Percentiles rank a stretch among this genome's conserved stretches.
Conservation (phyloP, 2,329 filamentous ascomycete species). For the Tolypocladium capitatum region DNA sequence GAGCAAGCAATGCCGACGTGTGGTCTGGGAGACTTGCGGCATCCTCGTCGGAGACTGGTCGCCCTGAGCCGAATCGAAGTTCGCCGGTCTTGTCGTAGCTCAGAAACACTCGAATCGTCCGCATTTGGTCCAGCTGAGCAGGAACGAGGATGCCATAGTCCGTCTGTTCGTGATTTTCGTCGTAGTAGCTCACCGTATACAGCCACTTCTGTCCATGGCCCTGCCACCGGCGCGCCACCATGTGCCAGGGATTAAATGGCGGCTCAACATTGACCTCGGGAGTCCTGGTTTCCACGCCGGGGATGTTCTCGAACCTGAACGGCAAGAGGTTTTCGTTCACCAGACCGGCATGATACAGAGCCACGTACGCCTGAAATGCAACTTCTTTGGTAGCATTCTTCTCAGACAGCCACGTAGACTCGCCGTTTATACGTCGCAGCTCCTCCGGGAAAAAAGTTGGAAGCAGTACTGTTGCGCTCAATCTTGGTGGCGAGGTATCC, state of each 20-base stretch:
- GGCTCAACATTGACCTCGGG: slow-evolving; percentile 21
- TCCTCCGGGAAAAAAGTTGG: slow-evolving; percentile 52
- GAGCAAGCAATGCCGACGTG: slow-evolving; percentile 28
- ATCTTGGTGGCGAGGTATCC: slow-evolving; percentile 11
- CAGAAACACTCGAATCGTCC: slow-evolving; percentile 26
- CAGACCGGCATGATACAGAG: slow-evolving; percentile 55
- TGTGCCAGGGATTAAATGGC: slow-evolving; percentile 32
- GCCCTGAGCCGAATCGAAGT: slow-evolving; percentile 10
- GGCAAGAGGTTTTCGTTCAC: slow-evolving; percentile 72
- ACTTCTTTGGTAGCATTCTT: slow-evolving; percentile 66
- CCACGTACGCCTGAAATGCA: slow-evolving; percentile 65
- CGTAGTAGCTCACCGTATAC: slow-evolving; percentile 20
- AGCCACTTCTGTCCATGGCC: slow-evolving; percentile 7
- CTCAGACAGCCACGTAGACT: slow-evolving; percentile 52
- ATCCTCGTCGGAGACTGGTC: slow-evolving; percentile 8
- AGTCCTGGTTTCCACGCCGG: slow-evolving; percentile 23
- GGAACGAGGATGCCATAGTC: slow-evolving; percentile 33
- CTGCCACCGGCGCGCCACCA: slow-evolving; percentile 30
- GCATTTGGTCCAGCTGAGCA: slow-evolving; percentile 22
- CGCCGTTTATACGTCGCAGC: slow-evolving; percentile 13
- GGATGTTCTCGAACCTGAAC: slow-evolving; percentile 26
- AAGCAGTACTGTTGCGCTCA: slow-evolving; percentile 52
- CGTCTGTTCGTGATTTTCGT: slow-evolving; percentile 12
- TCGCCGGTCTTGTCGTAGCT: slow-evolving; percentile 21
- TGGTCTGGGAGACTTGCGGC: slow-evolving; percentile 22